phyloP scores from a whole-genome alignment of 495 filamentous ascomycete species.

The Jackrogersella minutella region DNA sequence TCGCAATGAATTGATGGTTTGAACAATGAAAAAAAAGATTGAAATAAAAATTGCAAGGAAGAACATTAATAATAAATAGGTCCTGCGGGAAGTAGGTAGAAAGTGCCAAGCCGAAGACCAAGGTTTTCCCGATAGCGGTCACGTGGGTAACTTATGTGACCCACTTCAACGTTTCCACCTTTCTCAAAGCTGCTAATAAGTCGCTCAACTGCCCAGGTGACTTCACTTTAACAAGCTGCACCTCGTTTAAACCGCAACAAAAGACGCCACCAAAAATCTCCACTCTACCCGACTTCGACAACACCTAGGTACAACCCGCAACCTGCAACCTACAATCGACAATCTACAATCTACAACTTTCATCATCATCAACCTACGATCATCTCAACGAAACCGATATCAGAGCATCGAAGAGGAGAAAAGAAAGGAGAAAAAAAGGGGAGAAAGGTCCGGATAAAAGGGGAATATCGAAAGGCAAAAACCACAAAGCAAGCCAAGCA shows the following conservation, averaged over 20 bases:
- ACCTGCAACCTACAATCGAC: neutral
- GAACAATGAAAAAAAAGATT: constrained; percentile 2
- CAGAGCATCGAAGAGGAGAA: neutral
- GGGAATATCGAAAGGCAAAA: neutral
- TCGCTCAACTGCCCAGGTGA: constrained; percentile 32
- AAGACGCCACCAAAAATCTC: constrained; percentile 28
- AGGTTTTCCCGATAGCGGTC: constrained; percentile 27
- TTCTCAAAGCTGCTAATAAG: constrained; percentile 12
- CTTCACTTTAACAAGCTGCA: constrained; percentile 15
- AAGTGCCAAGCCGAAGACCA: constrained; percentile 18
- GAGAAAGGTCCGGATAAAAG: constrained; percentile 7
- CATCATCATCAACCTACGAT: constrained; percentile 5
- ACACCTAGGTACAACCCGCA: constrained; percentile 1
- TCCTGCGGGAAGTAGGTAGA: no score
- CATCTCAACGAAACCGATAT: neutral
- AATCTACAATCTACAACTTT: neutral
- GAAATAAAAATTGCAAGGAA: constrained; percentile 9
- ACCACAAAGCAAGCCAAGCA: neutral
- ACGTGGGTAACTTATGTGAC: constrained; percentile 5
- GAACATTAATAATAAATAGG: constrained; percentile 33
- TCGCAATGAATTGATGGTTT: neutral
- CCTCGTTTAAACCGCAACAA: neutral
- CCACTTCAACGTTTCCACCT: neutral
- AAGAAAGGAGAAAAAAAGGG: constrained; percentile 2
- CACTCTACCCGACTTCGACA: constrained; percentile 11